Evolutionary conservation across 192 early-diverging fungal genomes (phyloP), one percentile per base, ranked within the genome.

Genomic region (Irineochytrium annulatum): DNA sequence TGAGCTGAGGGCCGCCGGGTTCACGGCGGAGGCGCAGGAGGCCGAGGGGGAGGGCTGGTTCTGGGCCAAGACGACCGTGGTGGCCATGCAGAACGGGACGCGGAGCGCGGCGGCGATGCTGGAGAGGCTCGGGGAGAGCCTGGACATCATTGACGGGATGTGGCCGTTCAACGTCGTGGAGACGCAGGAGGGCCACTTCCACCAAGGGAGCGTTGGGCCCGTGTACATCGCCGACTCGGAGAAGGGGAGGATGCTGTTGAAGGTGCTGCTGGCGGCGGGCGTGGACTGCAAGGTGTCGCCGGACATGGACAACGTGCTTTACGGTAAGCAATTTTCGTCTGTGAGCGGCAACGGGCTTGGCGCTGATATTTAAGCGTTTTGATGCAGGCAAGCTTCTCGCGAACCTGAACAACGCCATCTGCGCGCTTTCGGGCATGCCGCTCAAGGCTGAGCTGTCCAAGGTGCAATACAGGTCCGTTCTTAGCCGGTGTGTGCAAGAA

Each of bases 361-460:
- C 13, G 26, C 49, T 24, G 11, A 26, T 14, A 13, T 52, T 52
- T 13, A 11, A 8, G 14, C 46, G 33, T 64, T 17, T 0, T 24
- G 19, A 51, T 19, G 14, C 35, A 67, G 66, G 74, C 3, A 78
- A 75, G 45, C 58, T 78, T 16, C 30, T 75, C n/a, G 19, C 76
- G 30, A 75, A 78, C 63, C 53, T 78, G 8, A 75, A 78, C 61
- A 78, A 78, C 57, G 67, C 76, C 33, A 48, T 76, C 22, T 65
- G 43, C 2, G 76, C 76, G 20, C 65, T 78, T 22, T 67, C 70
- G 1, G 73, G 62, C 39, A 33, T 71, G 6, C 64, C 72, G 1
- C 31, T 73, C 28, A 35, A 57, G 22, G 39, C 66, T 32, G 76
- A 78, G 43, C 63, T 78, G 34, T 41, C 61, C 20, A 43, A 45